A percentile compares a stretch with the other conserved stretches of the same genome.
Conservation (phyloP, 2,329 filamentous ascomycete genomes). For the Colletotrichum lupini region DNA sequence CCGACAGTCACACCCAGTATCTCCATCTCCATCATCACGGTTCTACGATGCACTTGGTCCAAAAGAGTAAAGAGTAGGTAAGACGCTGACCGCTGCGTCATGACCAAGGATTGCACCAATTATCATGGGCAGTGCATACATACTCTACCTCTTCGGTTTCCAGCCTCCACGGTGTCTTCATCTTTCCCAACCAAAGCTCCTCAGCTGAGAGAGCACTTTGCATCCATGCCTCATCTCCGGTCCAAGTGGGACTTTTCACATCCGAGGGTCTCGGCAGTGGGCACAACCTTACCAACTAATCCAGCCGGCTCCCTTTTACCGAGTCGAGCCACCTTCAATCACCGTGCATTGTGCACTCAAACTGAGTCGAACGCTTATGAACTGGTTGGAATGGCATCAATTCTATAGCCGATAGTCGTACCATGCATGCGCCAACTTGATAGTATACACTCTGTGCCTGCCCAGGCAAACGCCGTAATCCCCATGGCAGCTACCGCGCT, state of each 20-base stretch:
- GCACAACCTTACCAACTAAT: neutral
- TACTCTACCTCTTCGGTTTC: slow-evolving; percentile 1
- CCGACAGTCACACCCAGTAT: neutral
- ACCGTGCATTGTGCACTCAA: neutral
- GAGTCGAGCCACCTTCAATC: neutral
- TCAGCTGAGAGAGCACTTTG: neutral
- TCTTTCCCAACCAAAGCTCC: neutral
- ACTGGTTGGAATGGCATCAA: neutral
- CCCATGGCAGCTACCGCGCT: slow-evolving; percentile 26
- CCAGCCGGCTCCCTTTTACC: neutral
- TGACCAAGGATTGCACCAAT: neutral
- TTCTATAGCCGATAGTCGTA: neutral
- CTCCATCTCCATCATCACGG: neutral
- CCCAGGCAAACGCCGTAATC: slow-evolving; percentile 27
- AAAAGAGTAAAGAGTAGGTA: neutral
- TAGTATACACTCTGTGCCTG: slow-evolving; percentile 30
- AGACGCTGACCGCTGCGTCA: neutral
- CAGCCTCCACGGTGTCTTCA: neutral
- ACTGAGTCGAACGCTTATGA: neutral
- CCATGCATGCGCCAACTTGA: slow-evolving; percentile 11
- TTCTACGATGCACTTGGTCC: slow-evolving; percentile 8
- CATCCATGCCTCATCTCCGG: slow-evolving; percentile 9
- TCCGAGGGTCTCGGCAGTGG: slow-evolving; percentile 20
- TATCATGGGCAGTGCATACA: slow-evolving; percentile 14
- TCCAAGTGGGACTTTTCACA: neutral